Base-by-base conservation (phyloP, 2,329 filamentous ascomycete genomes). In the Fusarium sp. region DNA sequence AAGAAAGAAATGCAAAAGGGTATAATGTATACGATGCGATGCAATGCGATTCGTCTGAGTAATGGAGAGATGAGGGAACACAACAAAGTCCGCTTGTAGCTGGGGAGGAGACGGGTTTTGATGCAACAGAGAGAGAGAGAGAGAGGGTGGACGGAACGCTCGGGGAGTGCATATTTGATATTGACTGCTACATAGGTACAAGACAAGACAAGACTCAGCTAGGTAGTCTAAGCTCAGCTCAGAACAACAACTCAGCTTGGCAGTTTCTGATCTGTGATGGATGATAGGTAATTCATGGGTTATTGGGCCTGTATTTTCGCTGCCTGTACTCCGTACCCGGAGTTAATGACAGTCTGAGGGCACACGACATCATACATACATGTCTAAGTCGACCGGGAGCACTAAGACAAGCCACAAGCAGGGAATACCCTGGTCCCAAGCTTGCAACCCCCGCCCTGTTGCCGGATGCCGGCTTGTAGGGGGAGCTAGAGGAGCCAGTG, bases 381-480 rank as follows among this genome's bases (percentile, higher is more conserved):
- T 69, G 51, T 63, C 45, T 69, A 69, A 69, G 66, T 69, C 48
- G 55, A 11, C 55, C 41, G 37, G 64, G 41, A 55, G 63, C 48
- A 52, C 55, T 49, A 66, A 61, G 55, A n/a, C 64, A 67, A 54
- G 44, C 21, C 44, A 55, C 58, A 54, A 69, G 31, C 66, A 69
- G 66, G 66, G 66, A 38, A 63, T 23, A 64, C 45, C 57, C 49
- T 68, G 56, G 10, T n/a, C 54, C 39, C 63, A 66, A 66, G 62
- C 62, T 51, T 66, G 27, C 9, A 46, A 46, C n/a, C 58, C 58
- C 61, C 39, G 48, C 42, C 33, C 46, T 52, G 57, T 59, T 66
- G 66, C 67, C 67, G 60, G 54, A 66, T 70, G 54, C 66, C 66
- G 67, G 67, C 48, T 70, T 66, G 60, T 66, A 38, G 31, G 25